phyloP scores from a whole-genome alignment of 345 rosid genomes.

The Camelina laxa region DNA sequence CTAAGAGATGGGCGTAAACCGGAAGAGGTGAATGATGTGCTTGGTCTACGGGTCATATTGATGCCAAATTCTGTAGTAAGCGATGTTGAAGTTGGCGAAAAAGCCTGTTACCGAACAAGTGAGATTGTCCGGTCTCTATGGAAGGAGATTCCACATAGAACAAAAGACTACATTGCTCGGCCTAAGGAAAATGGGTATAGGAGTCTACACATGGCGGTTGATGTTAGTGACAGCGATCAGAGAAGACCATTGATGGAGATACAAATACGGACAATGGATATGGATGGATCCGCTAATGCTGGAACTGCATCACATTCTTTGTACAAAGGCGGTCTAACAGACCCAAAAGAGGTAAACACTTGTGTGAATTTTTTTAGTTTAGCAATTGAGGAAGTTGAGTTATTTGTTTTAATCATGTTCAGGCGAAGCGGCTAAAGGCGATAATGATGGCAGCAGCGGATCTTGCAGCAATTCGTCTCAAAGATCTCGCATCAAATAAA shows the following conservation, averaged over 20 bases:
- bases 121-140: constrained; percentile 70
- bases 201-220: constrained; percentile 95
- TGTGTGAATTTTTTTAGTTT: neutral
- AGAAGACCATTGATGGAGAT: constrained; percentile 85
- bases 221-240: constrained; percentile 66
- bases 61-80: constrained; percentile 54
- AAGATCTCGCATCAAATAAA: constrained; percentile 65
- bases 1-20: constrained; percentile 82
- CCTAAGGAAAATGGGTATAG: constrained; percentile 87
- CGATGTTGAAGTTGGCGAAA: constrained; percentile 52
- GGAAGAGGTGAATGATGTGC: constrained; percentile 83
- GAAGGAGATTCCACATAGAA: constrained; percentile 82
- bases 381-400: neutral
- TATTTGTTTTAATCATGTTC: constrained; percentile 2
- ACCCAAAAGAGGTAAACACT: constrained; percentile 76
- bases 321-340: constrained; percentile 85
- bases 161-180: constrained; percentile 80
- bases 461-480: constrained; percentile 88
- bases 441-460: constrained; percentile 98
- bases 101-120: constrained; percentile 69
- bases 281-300: constrained; percentile 80
- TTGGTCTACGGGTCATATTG: constrained; percentile 80
- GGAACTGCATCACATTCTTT: constrained; percentile 92
- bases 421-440: constrained; percentile 89
- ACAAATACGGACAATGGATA: constrained; percentile 81